Base-by-base conservation (phyloP, 2,329 filamentous ascomycete genomes). In the Pyrenophora tritici-repentis region DNA sequence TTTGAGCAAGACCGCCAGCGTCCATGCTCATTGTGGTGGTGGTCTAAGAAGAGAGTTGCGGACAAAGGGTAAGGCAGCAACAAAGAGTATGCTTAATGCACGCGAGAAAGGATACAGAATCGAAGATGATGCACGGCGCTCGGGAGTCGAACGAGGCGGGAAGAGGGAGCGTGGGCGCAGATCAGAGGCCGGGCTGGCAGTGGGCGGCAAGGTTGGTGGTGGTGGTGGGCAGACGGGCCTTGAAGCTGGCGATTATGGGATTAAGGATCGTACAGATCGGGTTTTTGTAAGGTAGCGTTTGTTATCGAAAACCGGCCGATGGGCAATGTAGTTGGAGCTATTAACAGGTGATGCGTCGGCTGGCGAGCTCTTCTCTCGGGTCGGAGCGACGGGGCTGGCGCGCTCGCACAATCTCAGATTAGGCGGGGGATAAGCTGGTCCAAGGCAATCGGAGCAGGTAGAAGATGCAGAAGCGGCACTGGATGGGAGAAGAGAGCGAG, bases 1-100 rank as follows among this genome's bases (percentile, higher is more conserved):
- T 97, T 84, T 95, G 91, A 94, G 91, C 88, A 82, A 96, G 90
- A 94, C 91, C 91, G 84, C 93, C 93, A 85, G 93, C 87, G 93
- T 96, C 89, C 88, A 95, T 87, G 76, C 79, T 81, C 79, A 78
- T 73, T 56, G 18, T 24, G 26, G 26, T 29, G 61, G 56, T 55
- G 50, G 61, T 56, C 59, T 63, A 52, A 47, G 57, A 50, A 62
- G 59, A 62, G 59, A 56, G 54, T 59, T 56, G 57, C 46, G 58
- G 49, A 66, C 56, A 66, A 24, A 66, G 63, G 47, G 60, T 67
- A 66, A 68, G 45, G 61, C 56, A 63, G 63, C 51, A 65, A 63
- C 58, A 61, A 68, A 58, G 61, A 22, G 52, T 61, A 61, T 62
- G 68, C 57, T 61, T 58, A 44, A 47, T 40, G 56, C 55, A 64